Conservation (phyloP, 2,329 filamentous ascomycete genomes). For the Fusarium sublunatum region DNA sequence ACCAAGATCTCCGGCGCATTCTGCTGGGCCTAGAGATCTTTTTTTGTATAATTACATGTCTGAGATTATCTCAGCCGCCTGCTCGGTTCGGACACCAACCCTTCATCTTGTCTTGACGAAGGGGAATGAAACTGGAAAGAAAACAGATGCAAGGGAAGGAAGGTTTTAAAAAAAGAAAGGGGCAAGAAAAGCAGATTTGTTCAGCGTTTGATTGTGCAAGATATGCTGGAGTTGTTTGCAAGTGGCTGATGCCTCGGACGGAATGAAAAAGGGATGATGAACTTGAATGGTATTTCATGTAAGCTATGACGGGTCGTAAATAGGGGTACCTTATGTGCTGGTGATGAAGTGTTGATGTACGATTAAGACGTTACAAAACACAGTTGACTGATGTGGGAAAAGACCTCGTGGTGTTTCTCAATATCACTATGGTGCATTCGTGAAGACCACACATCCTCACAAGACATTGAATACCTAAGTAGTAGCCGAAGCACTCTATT, state of each 20-base stretch:
- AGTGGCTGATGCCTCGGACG: neutral
- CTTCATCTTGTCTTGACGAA: conserved; percentile 7
- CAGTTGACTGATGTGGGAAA: neutral
- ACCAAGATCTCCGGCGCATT: conserved; percentile 7
- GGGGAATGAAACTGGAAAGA: conserved; percentile 10
- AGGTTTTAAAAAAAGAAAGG: neutral
- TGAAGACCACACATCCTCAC: neutral
- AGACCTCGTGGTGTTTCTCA: neutral
- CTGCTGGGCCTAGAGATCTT: conserved; percentile 8
- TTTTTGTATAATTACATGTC: conserved; percentile 33
- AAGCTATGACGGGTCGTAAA: conserved; percentile 17
- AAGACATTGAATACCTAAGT: neutral
- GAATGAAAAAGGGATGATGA: conserved; percentile 20
- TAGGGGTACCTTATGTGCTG: conserved; percentile 2
- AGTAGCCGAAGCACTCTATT: conserved; percentile 3
- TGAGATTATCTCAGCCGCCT: conserved; percentile 29
- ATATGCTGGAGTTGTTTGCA: conserved; percentile 10
- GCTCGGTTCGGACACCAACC: conserved; percentile 13
- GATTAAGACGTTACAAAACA: conserved; percentile 10
- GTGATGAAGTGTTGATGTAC: conserved; percentile 17
- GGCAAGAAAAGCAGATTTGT: neutral
- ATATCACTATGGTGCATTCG: neutral
- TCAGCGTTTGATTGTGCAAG: conserved; percentile 3
- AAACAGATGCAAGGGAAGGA: conserved; percentile 21
- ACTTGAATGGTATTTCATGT: conserved; percentile 8